Conservation (phyloP, 1,139 yeast genomes). For the Meyerozyma elateridarum region DNA sequence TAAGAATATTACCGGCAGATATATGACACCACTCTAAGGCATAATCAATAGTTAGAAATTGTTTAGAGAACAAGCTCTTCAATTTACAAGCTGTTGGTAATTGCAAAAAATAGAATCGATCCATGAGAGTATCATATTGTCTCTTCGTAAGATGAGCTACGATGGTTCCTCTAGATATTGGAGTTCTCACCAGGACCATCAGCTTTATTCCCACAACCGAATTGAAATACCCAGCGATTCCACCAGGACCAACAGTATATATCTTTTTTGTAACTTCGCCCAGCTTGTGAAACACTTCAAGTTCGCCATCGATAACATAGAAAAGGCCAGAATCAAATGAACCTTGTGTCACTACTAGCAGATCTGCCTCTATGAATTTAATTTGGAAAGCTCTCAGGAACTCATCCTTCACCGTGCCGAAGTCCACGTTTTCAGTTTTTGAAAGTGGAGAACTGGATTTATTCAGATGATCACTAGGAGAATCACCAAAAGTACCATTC, state of each 20-base stretch:
- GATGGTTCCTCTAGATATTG: slow-evolving; percentile 50
- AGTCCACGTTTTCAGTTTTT: slow-evolving; percentile 22
- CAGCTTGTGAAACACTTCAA: slow-evolving; percentile 50
- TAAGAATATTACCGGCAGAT: slow-evolving; percentile 76
- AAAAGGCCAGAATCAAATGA: slow-evolving; percentile 68
- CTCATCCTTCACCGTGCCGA: slow-evolving; percentile 54
- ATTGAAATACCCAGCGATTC: slow-evolving; percentile 83
- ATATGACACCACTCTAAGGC: slow-evolving; percentile 95
- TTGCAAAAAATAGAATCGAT: slow-evolving; percentile 70
- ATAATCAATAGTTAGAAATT: slow-evolving; percentile 74
- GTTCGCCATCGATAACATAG: slow-evolving; percentile 71
- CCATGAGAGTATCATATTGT: slow-evolving; percentile 62
- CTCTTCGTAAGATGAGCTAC: slow-evolving; percentile 69
- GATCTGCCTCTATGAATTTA: slow-evolving; percentile 48
- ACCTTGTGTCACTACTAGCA: slow-evolving; percentile 58
- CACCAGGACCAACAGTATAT: slow-evolving; percentile 68
- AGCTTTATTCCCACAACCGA: slow-evolving; percentile 78
- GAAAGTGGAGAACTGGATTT: neutral
- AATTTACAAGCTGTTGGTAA: slow-evolving; percentile 73
- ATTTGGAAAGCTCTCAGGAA: slow-evolving; percentile 63
- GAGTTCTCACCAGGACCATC: slow-evolving; percentile 59
- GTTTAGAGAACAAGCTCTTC: slow-evolving; percentile 59
- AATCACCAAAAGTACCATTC: slow-evolving; percentile 6
- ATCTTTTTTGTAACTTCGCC: slow-evolving; percentile 28
- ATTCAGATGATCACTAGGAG: neutral